Conservation (phyloP, 2,329 filamentous ascomycete genomes). For the Penicillium sp. region DNA sequence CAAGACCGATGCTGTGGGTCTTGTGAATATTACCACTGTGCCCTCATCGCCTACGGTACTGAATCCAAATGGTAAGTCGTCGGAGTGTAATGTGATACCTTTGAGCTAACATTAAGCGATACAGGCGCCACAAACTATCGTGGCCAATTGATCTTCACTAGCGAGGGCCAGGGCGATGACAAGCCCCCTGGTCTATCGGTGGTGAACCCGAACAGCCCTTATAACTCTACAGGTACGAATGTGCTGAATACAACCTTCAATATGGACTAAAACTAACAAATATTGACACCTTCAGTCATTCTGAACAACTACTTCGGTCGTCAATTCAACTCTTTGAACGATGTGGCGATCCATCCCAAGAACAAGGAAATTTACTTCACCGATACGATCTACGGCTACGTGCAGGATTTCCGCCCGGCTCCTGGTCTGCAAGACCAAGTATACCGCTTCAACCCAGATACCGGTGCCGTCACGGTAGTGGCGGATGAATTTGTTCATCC, state of each 20-base stretch:
- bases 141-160: conserved; percentile 13
- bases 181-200: conserved; percentile 17
- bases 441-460: conserved; percentile 17
- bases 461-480: conserved; percentile 15
- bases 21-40: conserved; percentile 9
- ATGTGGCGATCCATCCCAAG: conserved; percentile 19
- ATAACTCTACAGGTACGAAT: conserved; percentile 16
- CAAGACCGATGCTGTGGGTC: conserved; percentile 13
- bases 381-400: conserved; percentile 20
- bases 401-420: conserved; percentile 20
- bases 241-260: too few relatives aligned
- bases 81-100: too few relatives aligned
- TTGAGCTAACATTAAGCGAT: too few relatives aligned
- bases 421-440: conserved; percentile 20
- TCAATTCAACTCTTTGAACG: conserved; percentile 23
- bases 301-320: conserved; percentile 25
- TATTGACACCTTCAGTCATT: conserved; percentile 8
- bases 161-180: conserved; percentile 19
- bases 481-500: conserved; percentile 17
- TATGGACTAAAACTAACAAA: too few relatives aligned
- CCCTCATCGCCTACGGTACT: conserved; percentile 10
- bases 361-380: conserved; percentile 23
- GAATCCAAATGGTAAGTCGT: conserved; percentile 13
- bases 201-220: conserved; percentile 20
- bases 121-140: conserved; percentile 15